Evolutionary conservation across 371 early-diverging fungal species (phyloP), one percentile per base, ranked within the genome.

Genomic region (Mortierella sp.): DNA sequence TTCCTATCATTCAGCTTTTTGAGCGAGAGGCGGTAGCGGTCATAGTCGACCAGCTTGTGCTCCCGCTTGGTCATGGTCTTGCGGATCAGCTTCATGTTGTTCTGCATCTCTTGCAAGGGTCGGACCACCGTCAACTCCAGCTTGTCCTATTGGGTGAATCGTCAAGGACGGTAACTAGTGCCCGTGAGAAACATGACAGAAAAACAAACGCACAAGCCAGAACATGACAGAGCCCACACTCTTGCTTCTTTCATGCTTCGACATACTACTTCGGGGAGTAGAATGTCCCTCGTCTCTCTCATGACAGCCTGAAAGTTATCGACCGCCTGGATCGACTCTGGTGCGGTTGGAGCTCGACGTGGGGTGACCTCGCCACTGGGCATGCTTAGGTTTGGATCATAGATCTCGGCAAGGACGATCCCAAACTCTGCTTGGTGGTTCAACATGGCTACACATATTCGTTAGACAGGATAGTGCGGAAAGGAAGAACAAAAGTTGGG

Each of bases 41-140:
- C 97, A 86, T 93, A 96, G 89, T 97, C 97, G 43, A 96, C 86
- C 80, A 95, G 82, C 85, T 97, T 97, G 82, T 96, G 96, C 48
- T 91, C 89, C 9, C 96, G 92, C 86, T 97, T 97, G n/a, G 89
- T 89, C 67, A 96, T 94, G 4, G 95, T 89, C 77, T 93, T 95
- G 71, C 91, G 90, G 37, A 97, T 93, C 31, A 85, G 78, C 72
- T 94, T 94, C 77, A 95, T 89, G 43, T 96, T 87, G 28, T 88
- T 87, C 46, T 92, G 82, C 72, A 94, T 86, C 78, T 96, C 96
- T 44, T 87, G 69, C 54, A 92, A 80, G 0, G 96, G 96, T 53
- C 90, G 85, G 14, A 97, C 91, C 21, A 97, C 91, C n/a, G 89
- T 89, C 57, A 93, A 84, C 85, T 96, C 96, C 34, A 97, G 88